Percentiles rank a stretch among this genome's conserved stretches.
Conservation (phyloP, 148 eudicot genomes). For the Camellia granthamiana region DNA sequence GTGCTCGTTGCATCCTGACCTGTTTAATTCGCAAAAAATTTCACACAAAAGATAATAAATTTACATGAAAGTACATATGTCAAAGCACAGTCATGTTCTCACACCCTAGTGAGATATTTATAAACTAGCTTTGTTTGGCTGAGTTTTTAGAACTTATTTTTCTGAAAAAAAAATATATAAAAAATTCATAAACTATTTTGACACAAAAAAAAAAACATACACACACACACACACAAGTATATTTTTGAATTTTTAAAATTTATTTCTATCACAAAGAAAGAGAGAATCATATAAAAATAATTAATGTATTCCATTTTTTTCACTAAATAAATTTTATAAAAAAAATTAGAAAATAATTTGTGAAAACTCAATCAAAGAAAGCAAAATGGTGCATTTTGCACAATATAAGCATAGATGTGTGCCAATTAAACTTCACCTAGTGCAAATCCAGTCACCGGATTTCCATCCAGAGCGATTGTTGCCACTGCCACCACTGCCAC, state of each 20-base stretch:
- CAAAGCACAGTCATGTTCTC: neutral
- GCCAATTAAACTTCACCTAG: constrained; percentile 34
- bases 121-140: too few species aligned
- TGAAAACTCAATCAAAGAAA: neutral
- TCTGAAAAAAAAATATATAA: too few species aligned
- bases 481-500: constrained; percentile 28
- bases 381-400: too few species aligned
- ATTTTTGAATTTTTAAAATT: neutral
- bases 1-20: constrained; percentile 85
- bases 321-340: too few species aligned
- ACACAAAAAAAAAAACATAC: too few species aligned
- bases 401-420: neutral
- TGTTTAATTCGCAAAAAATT: constrained; percentile 11
- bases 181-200: too few species aligned
- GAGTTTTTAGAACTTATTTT: too few species aligned
- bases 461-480: constrained; percentile 82
- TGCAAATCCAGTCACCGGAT: constrained; percentile 96
- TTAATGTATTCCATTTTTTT: too few species aligned
- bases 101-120: too few species aligned
- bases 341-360: too few species aligned
- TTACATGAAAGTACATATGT: neutral
- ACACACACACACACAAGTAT: neutral
- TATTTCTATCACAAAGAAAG: neutral
- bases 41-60: neutral
- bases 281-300: neutral